A percentile compares a stretch with the other conserved stretches of the same genome.
Evolutionary conservation across 208 protist species (phyloP).

Genomic region (Angomonas ambiguus): DNA sequence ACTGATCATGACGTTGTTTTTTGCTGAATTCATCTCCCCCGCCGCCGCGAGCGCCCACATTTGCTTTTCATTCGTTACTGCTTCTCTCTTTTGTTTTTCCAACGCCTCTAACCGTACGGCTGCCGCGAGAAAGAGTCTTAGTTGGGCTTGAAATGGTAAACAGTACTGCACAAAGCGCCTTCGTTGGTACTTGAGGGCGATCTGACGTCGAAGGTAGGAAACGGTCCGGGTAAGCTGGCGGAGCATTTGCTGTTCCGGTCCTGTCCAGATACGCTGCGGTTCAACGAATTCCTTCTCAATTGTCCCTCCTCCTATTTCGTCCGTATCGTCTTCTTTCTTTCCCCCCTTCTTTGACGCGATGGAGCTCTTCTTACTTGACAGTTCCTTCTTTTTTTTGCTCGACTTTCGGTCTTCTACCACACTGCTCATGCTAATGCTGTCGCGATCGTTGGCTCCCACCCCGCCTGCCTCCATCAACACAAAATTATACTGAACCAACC

Average conservation of each 20-base stretch:
- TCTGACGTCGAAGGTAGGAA: constrained; percentile 55
- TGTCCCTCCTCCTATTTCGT: background rate
- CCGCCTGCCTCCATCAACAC: background rate
- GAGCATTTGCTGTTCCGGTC: constrained; percentile 63
- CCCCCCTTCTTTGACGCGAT: background rate
- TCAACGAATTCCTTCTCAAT: background rate
- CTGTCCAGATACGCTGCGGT: constrained; percentile 34
- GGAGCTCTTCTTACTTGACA: background rate
- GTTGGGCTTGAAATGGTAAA: constrained; percentile 48
- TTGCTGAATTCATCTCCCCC: background rate
- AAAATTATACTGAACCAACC: constrained; percentile 20
- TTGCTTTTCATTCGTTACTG: constrained; percentile 12
- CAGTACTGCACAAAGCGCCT: constrained; percentile 62
- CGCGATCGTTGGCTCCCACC: background rate
- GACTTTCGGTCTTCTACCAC: background rate
- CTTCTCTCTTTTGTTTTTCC: constrained; percentile 1
- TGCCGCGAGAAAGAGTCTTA: constrained; percentile 43
- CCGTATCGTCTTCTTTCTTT: constrained; percentile 10
- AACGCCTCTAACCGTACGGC: constrained; percentile 28
- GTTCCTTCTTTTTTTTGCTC: constrained; percentile 7
- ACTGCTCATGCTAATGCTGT: background rate
- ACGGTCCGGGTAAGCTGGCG: constrained; percentile 62
- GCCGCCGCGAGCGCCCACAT: constrained; percentile 11
- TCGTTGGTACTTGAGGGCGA: constrained; percentile 36
- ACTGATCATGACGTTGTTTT: too few species aligned